Conservation (phyloP, 371 early-diverging fungal species). For the Mortierella sp. region DNA sequence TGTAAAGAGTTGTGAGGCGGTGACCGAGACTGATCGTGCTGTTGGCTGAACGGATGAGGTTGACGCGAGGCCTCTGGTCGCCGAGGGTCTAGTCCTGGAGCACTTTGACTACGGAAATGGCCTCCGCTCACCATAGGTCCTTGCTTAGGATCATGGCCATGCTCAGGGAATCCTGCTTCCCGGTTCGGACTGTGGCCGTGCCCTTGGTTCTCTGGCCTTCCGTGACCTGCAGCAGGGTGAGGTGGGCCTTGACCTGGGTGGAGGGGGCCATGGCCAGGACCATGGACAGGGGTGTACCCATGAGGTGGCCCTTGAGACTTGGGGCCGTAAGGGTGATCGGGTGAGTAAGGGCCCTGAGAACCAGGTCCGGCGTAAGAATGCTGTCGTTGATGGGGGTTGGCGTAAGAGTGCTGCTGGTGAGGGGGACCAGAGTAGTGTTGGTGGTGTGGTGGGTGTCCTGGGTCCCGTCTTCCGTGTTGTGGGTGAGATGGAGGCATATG, state of each 20-base stretch:
- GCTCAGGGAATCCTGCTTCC: slow-evolving; percentile 24
- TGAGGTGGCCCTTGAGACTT: slow-evolving; percentile 24
- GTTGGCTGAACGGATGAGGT: slow-evolving; percentile 44
- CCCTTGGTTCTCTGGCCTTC: slow-evolving; percentile 10
- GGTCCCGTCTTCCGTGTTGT: slow-evolving; percentile 22
- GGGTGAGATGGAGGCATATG: slow-evolving; percentile 16
- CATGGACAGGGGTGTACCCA: slow-evolving; percentile 24
- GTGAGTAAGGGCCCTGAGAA: slow-evolving; percentile 32
- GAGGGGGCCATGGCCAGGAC: slow-evolving; percentile 20
- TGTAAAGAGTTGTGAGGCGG: slow-evolving; percentile 23
- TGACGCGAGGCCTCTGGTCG: slow-evolving; percentile 23
- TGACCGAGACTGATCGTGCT: slow-evolving; percentile 26
- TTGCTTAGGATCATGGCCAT: slow-evolving; percentile 34
- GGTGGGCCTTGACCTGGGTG: slow-evolving; percentile 21
- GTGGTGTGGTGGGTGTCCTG: slow-evolving; percentile 25
- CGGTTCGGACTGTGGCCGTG: slow-evolving; percentile 19
- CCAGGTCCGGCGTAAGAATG: slow-evolving; percentile 45
- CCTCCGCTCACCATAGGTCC: slow-evolving; percentile 31
- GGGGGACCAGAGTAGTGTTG: slow-evolving; percentile 27
- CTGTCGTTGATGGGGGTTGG: slow-evolving; percentile 46
- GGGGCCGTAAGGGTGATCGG: slow-evolving; percentile 38
- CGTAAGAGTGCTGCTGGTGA: slow-evolving; percentile 29
- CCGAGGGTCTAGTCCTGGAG: slow-evolving; percentile 49
- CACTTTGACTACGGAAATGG: slow-evolving; percentile 53
- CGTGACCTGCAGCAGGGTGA: slow-evolving; percentile 12